Conservation (phyloP, 1,284 basidiomycete species). For the Flammula alnicola region DNA sequence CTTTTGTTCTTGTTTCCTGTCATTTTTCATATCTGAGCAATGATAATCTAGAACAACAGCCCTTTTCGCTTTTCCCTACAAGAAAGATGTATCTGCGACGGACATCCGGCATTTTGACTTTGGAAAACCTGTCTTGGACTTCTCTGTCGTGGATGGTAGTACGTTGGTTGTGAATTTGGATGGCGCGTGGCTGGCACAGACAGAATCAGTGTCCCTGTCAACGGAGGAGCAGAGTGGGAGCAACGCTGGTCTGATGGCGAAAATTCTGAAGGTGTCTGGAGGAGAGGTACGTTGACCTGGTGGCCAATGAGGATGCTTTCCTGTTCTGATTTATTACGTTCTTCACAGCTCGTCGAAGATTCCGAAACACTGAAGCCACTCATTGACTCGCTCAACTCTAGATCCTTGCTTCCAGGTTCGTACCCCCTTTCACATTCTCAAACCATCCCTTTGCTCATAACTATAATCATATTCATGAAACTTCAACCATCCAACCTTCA, state of each 20-base stretch:
- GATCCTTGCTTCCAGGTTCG: slow-evolving; percentile 40
- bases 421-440: slow-evolving; percentile 5
- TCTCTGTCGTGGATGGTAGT: slow-evolving; percentile 46
- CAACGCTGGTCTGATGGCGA: slow-evolving; percentile 10
- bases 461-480: too few relatives aligned
- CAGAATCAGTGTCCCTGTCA: neutral
- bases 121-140: slow-evolving; percentile 62
- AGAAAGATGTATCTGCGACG: slow-evolving; percentile 30
- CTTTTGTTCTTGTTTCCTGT: neutral
- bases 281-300: slow-evolving; percentile 32
- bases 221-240: neutral
- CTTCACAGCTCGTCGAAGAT: slow-evolving; percentile 34
- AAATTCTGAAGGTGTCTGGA: slow-evolving; percentile 17
- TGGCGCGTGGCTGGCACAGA: slow-evolving; percentile 36
- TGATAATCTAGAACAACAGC: slow-evolving; percentile 63
- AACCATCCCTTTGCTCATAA: too few relatives aligned
- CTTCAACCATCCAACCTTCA: slow-evolving; percentile 1
- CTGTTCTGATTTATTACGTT: neutral
- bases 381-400: slow-evolving; percentile 44
- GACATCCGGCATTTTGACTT: slow-evolving; percentile 53
- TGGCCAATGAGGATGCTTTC: neutral
- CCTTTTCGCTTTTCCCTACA: slow-evolving; percentile 57
- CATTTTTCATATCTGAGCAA: slow-evolving; percentile 3
- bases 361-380: slow-evolving; percentile 31
- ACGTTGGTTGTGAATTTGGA: slow-evolving; percentile 58